Evolutionary conservation across 495 filamentous ascomycete genomes (phyloP).

Genomic region (Recurvomyces mirabilis): DNA sequence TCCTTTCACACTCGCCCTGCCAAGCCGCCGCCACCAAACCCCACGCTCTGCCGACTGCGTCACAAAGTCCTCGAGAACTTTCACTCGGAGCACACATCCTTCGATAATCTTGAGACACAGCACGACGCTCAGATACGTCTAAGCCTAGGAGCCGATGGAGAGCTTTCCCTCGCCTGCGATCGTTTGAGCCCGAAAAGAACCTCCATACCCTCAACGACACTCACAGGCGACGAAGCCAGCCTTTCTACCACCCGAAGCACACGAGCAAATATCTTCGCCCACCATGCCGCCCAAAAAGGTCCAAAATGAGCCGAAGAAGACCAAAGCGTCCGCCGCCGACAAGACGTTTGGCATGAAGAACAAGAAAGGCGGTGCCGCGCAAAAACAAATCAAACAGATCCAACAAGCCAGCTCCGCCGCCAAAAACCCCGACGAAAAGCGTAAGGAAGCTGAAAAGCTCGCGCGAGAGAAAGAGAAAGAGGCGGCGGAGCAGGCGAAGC

Average conservation of each 20-base stretch:
- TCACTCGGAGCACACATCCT: background rate
- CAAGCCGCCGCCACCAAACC: slow-evolving; percentile 4
- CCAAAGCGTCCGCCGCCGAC: slow-evolving; percentile 63
- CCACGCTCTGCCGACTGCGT: background rate
- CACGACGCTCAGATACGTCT: background rate
- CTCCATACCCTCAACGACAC: background rate
- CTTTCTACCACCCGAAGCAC: background rate
- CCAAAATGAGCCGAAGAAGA: slow-evolving; percentile 53
- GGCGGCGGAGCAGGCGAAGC: slow-evolving; percentile 69
- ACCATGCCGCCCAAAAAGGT: slow-evolving; percentile 90
- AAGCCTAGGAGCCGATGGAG: slow-evolving; percentile 9
- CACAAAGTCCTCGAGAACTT: background rate
- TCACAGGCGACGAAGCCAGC: slow-evolving; percentile 10
- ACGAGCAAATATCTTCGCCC: slow-evolving; percentile 21
- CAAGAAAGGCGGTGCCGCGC: slow-evolving; percentile 86
- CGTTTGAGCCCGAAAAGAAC: too few relatives aligned
- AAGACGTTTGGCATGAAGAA: slow-evolving; percentile 99
- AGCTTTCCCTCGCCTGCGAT: slow-evolving; percentile 17
- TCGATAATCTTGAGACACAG: background rate
- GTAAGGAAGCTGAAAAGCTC: slow-evolving; percentile 80
- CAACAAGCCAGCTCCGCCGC: slow-evolving; percentile 56
- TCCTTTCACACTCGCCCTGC: background rate
- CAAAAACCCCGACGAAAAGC: slow-evolving; percentile 74
- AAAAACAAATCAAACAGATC: slow-evolving; percentile 78
- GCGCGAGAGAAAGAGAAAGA: slow-evolving; percentile 76